A percentile compares a stretch with the other conserved stretches of the same genome.
phyloP scores from a whole-genome alignment of 805 yeast genomes.

The Candida saitoana region DNA sequence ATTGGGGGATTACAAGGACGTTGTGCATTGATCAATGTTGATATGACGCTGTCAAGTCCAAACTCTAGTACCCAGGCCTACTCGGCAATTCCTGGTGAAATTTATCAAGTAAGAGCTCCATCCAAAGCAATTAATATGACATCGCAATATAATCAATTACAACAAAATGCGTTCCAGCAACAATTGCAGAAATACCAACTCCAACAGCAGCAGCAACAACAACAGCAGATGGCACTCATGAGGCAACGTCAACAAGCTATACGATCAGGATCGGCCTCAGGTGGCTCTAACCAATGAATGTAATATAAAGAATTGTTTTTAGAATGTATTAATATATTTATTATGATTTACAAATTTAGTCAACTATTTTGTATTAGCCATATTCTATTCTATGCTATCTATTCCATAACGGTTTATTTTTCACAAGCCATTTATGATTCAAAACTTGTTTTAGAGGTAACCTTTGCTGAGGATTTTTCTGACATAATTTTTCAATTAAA shows the following conservation, averaged over 20 bases:
- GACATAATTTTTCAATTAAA: slow-evolving; percentile 59
- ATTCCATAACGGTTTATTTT: slow-evolving; percentile 61
- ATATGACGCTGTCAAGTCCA: slow-evolving; percentile 19
- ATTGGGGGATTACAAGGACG: slow-evolving; percentile 80
- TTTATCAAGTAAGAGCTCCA: slow-evolving; percentile 45
- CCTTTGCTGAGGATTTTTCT: slow-evolving; percentile 66
- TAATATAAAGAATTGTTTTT: not conserved
- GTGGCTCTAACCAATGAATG: not conserved
- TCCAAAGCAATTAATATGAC: slow-evolving; percentile 40
- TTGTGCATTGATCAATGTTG: slow-evolving; percentile 70
- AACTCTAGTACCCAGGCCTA: slow-evolving; percentile 36
- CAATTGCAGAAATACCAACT: slow-evolving; percentile 39
- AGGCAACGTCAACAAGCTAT: slow-evolving; percentile 23
- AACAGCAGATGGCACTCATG: slow-evolving; percentile 25
- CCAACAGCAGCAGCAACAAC: slow-evolving; percentile 34
- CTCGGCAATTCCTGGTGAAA: slow-evolving; percentile 59
- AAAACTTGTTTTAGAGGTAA: slow-evolving; percentile 57
- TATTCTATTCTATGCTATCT: slow-evolving; percentile 1
- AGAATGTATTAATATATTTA: slow-evolving; percentile 1
- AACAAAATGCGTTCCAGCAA: slow-evolving; percentile 43
- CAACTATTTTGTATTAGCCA: not conserved
- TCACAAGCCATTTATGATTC: slow-evolving; percentile 79
- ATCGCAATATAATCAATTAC: slow-evolving; percentile 39
- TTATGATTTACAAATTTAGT: not conserved
- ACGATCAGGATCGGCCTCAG: slow-evolving; percentile 1